phyloP scores from a whole-genome alignment of 1,284 basidiomycete species.

The Puccinia hordei region DNA sequence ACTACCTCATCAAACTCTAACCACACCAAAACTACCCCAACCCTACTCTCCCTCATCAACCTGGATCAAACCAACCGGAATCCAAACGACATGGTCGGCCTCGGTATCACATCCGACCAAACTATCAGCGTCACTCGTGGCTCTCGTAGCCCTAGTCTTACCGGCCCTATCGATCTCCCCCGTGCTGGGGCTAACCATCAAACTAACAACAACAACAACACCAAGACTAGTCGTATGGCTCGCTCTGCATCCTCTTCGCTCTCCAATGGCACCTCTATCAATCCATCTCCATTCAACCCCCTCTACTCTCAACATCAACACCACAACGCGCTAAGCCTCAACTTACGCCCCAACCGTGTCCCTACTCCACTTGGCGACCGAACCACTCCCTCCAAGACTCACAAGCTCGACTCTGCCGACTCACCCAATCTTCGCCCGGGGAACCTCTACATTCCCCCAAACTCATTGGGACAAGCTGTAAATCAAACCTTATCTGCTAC shows the following conservation, averaged over 20 bases:
- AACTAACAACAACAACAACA: neutral
- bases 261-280: slow-evolving; percentile 9
- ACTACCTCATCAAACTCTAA: neutral
- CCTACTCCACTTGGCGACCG: slow-evolving; percentile 12
- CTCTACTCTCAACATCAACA: slow-evolving; percentile 26
- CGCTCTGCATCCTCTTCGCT: slow-evolving; percentile 33
- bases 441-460: slow-evolving; percentile 1
- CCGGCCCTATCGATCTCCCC: slow-evolving; percentile 1
- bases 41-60: slow-evolving; percentile 37
- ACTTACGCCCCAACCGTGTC: neutral
- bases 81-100: slow-evolving; percentile 60
- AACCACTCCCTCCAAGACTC: neutral
- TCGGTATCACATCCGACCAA: slow-evolving; percentile 52
- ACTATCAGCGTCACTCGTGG: slow-evolving; percentile 57
- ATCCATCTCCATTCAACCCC: slow-evolving; percentile 16
- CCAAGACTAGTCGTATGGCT: neutral
- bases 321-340: slow-evolving; percentile 7
- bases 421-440: neutral
- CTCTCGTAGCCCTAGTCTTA: slow-evolving; percentile 16
- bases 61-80: neutral
- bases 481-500: neutral
- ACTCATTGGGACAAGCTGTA: slow-evolving; percentile 1
- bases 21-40: slow-evolving; percentile 12
- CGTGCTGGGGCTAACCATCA: neutral
- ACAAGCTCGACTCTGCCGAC: neutral